Base-by-base conservation (phyloP, 2,329 filamentous ascomycete species). In the Aspergillus fischeri region DNA sequence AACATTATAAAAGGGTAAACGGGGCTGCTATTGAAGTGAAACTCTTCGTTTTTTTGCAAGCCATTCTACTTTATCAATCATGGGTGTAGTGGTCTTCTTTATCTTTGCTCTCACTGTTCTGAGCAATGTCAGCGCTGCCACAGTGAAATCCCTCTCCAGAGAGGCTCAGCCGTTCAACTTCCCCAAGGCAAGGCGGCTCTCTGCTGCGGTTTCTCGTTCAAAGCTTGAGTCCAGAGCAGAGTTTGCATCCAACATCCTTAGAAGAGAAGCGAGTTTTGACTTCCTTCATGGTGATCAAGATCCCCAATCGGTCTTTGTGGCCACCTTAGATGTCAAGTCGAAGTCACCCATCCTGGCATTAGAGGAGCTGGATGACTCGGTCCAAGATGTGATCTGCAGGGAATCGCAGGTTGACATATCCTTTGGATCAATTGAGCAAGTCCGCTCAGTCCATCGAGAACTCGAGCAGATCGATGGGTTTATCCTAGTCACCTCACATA, bases 401-500 rank as follows among this genome's bases (percentile, higher is more conserved):
- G 49, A 51, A 10, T 51, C 49, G 4, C 28, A 14, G 7, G 17
- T 51, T 10, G 20, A 51, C 14, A 20, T 51, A 25, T 24, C 9
- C 1, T 51, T 51, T 3, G 9, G 11, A 14, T 48, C 49, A 10
- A 5, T 52, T n/a, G 24, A 44, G 24, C 28, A 42, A 38, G 5
- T 25, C 41, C 28, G 60, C 21, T 47, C 50, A n/a, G 35, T 59
- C 3, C 53, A 42, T 3, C 47, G 53, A 35, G 59, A 54, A 27
- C 25, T 65, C 10, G 52, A 58, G 28, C 28, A 49, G 14, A 45
- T 44, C 9, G 47, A 51, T 1, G 55, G 52, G 28, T 62, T 65
- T 21, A 35, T 63, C 5, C 54, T 57, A 21, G 59, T 65, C 32
- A 63, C 63, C 11, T 61, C 63, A 14, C 63, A 65, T 52, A 53